Conservation (phyloP, 495 filamentous ascomycete genomes). For the Podospora sp. region DNA sequence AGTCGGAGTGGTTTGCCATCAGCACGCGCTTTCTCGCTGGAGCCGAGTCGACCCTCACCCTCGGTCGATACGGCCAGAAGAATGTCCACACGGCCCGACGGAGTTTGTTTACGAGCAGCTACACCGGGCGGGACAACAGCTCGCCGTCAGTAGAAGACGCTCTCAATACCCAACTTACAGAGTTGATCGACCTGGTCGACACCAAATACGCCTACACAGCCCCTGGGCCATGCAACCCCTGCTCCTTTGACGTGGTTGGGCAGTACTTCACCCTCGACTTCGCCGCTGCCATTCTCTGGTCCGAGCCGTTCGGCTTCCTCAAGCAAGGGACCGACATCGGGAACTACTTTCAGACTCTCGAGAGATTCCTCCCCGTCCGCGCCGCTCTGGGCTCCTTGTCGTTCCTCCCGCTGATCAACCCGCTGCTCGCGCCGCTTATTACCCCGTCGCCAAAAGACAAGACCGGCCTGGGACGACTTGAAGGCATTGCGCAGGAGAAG, state of each 20-base stretch:
- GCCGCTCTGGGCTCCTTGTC: constrained; percentile 2
- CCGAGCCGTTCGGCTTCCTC: constrained; percentile 64
- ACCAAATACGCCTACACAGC: constrained; percentile 46
- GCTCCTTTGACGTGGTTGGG: constrained; percentile 55
- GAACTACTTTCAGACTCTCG: constrained; percentile 55
- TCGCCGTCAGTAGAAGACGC: constrained; percentile 3
- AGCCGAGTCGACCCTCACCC: neutral
- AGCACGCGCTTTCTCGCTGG: neutral
- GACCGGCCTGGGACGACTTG: neutral
- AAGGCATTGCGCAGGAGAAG: neutral
- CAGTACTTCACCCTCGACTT: constrained; percentile 61
- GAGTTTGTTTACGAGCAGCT: neutral
- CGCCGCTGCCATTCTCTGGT: constrained; percentile 63
- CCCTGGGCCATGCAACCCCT: constrained; percentile 33
- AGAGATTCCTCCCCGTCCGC: constrained; percentile 29
- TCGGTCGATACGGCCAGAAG: neutral
- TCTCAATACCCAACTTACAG: constrained; percentile 48
- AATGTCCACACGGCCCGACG: neutral
- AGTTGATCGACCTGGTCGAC: constrained; percentile 40
- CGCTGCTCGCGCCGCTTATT: neutral
- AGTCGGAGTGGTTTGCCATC: constrained; percentile 21
- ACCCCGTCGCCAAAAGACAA: neutral
- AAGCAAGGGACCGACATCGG: constrained; percentile 55
- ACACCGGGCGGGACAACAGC: neutral
- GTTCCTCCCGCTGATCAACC: neutral